Conservation (phyloP, 179 eudicot species). For the Silene noctiflora region DNA sequence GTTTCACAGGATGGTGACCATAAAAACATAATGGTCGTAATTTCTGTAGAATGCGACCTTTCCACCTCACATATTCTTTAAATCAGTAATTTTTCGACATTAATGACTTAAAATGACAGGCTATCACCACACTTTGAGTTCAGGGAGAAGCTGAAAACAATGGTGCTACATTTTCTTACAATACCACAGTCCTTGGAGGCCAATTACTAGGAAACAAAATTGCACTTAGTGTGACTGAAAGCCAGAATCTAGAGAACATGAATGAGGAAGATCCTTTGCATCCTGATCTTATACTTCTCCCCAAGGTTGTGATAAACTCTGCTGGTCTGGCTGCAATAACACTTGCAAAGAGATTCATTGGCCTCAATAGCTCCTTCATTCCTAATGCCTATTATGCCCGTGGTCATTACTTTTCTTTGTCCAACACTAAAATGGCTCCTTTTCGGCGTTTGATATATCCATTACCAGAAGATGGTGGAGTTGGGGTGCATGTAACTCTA, state of each 20-base stretch:
- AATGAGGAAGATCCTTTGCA: constrained; percentile 35
- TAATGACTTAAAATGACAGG: constrained; percentile 58
- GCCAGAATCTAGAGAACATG: constrained; percentile 40
- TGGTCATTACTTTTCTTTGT: constrained; percentile 79
- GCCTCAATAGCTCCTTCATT: constrained; percentile 36
- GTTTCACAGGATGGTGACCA: too few relatives aligned
- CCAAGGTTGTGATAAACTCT: constrained; percentile 68
- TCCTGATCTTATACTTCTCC: constrained; percentile 65
- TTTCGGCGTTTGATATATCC: constrained; percentile 86
- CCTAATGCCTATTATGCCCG: constrained; percentile 69
- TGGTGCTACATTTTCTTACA: constrained; percentile 76
- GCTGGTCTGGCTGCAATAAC: constrained; percentile 74
- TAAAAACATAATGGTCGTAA: background rate
- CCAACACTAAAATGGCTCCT: constrained; percentile 54
- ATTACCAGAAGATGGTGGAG: constrained; percentile 93
- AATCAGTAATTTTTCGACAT: constrained; percentile 19
- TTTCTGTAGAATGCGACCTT: background rate
- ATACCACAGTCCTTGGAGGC: constrained; percentile 75
- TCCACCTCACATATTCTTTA: background rate
- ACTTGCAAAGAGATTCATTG: constrained; percentile 61
- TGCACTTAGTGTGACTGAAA: constrained; percentile 59
- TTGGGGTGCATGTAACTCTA: constrained; percentile 92
- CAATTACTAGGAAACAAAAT: constrained; percentile 46
- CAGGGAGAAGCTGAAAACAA: constrained; percentile 93
- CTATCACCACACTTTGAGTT: constrained; percentile 46